These are phyloP conservation scores for Cercospora zeae-maydis DNA, from an alignment of 2,329 filamentous ascomycete genomes.

Conservation along the genomic window DNA sequence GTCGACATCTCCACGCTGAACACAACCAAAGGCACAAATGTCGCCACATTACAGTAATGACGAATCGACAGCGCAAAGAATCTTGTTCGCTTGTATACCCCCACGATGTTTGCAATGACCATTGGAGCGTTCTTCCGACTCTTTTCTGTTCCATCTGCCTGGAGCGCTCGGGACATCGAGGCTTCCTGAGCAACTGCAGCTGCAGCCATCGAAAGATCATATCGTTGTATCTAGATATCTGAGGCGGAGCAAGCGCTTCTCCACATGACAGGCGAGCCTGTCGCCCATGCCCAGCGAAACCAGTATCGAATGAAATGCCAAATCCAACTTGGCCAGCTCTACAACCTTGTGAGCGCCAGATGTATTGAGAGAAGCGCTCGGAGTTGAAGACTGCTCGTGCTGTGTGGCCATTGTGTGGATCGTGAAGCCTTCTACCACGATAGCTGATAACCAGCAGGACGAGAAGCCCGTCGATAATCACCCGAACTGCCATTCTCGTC, in stretches of 20 bases:
- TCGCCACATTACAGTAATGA: slow-evolving; percentile 25
- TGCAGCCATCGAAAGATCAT: background rate
- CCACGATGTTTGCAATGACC: background rate
- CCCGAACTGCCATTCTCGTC: too few relatives aligned
- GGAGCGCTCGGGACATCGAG: background rate
- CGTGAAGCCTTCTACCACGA: too few relatives aligned
- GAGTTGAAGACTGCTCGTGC: background rate
- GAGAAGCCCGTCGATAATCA: too few relatives aligned
- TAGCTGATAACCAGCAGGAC: too few relatives aligned
- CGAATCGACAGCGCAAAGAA: slow-evolving; percentile 12
- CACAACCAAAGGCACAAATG: slow-evolving; percentile 21
- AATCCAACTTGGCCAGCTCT: background rate
- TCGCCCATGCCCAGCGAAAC: background rate
- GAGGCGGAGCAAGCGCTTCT: background rate
- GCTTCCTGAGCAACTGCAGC: background rate
- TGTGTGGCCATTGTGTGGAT: background rate
- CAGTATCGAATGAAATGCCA: background rate
- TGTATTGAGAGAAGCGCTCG: too few relatives aligned
- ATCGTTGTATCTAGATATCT: background rate
- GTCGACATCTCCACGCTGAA: slow-evolving; percentile 17
- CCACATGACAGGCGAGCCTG: background rate
- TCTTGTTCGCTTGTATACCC: background rate
- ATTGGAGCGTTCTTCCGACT: background rate
- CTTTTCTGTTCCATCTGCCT: background rate
- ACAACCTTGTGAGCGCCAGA: background rate